Percentiles rank a stretch among this genome's conserved stretches.
Conservation (phyloP, 306 rosid species). For the Prunus dulcis region DNA sequence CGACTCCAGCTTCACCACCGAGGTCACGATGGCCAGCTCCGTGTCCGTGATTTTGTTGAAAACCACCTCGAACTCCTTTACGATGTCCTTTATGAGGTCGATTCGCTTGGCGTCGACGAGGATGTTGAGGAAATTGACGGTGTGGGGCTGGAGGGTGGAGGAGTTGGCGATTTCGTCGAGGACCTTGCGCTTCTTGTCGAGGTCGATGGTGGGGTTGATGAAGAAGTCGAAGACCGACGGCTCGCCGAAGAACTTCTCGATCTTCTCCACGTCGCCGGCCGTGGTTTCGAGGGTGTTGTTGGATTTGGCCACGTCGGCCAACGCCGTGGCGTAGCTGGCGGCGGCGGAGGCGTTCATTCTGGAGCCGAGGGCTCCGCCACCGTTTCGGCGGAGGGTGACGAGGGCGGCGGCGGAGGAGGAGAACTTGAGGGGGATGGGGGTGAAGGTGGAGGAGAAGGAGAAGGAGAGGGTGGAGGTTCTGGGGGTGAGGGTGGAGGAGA, state of each 20-base stretch:
- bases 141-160: constrained; percentile 46
- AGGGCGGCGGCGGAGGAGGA: constrained; percentile 47
- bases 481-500: constrained; percentile 23
- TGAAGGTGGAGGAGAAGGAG: constrained; percentile 25
- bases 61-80: constrained; percentile 59
- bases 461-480: constrained; percentile 38
- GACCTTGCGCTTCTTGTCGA: constrained; percentile 40
- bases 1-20: constrained; percentile 85
- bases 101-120: constrained; percentile 57
- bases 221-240: constrained; percentile 43
- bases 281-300: constrained; percentile 74
- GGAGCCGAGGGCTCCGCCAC: constrained; percentile 37
- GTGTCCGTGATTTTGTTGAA: constrained; percentile 62
- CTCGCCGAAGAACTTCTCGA: constrained; percentile 60
- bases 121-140: constrained; percentile 67
- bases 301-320: constrained; percentile 60
- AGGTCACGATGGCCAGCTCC: constrained; percentile 69
- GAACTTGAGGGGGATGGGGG: constrained; percentile 40
- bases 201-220: constrained; percentile 46
- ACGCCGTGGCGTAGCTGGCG: constrained; percentile 70
- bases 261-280: constrained; percentile 59
- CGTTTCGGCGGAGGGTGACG: constrained; percentile 37
- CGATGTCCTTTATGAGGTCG: constrained; percentile 50
- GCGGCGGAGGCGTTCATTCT: constrained; percentile 57
- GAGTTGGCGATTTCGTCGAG: constrained; percentile 51